phyloP scores from a whole-genome alignment of 192 early-diverging fungal species.

The Funneliformis mosseae region DNA sequence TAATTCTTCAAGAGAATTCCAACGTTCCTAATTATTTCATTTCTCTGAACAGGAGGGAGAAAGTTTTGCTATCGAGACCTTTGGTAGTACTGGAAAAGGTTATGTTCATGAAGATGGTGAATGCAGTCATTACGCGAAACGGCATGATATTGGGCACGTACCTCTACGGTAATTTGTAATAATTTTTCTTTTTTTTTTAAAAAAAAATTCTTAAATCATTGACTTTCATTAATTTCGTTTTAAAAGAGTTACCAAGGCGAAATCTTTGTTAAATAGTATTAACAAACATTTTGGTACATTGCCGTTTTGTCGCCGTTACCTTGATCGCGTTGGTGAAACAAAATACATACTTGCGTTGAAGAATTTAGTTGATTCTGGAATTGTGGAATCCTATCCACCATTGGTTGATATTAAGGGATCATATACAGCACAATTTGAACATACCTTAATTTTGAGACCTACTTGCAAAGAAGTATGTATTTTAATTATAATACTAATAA shows the following conservation, averaged over 20 bases:
- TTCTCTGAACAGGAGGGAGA: constrained; percentile 68
- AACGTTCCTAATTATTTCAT: too few relatives aligned
- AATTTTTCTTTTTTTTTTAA: neutral
- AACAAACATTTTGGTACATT: constrained; percentile 91
- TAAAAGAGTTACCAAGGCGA: too few relatives aligned
- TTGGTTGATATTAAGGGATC: constrained; percentile 80
- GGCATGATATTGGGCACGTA: constrained; percentile 61
- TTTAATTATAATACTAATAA: neutral
- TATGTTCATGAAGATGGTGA: constrained; percentile 89
- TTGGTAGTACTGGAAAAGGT: constrained; percentile 92
- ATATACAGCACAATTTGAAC: constrained; percentile 97
- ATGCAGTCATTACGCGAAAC: constrained; percentile 87
- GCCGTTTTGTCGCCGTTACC: constrained; percentile 92
- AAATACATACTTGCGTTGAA: constrained; percentile 88
- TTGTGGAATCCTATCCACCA: constrained; percentile 88
- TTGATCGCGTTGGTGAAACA: constrained; percentile 91
- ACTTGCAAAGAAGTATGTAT: constrained; percentile 80
- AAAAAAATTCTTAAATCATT: too few relatives aligned
- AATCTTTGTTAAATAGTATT: constrained; percentile 77
- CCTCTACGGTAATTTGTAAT: constrained; percentile 57
- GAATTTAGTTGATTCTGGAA: constrained; percentile 79
- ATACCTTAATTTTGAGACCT: constrained; percentile 89
- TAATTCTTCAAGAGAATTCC: neutral
- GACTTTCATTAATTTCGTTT: too few relatives aligned
- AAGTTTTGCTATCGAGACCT: constrained; percentile 96